Evolutionary conservation across 768 basidiomycete genomes (phyloP).

Genomic region (Baorangia bicolor): DNA sequence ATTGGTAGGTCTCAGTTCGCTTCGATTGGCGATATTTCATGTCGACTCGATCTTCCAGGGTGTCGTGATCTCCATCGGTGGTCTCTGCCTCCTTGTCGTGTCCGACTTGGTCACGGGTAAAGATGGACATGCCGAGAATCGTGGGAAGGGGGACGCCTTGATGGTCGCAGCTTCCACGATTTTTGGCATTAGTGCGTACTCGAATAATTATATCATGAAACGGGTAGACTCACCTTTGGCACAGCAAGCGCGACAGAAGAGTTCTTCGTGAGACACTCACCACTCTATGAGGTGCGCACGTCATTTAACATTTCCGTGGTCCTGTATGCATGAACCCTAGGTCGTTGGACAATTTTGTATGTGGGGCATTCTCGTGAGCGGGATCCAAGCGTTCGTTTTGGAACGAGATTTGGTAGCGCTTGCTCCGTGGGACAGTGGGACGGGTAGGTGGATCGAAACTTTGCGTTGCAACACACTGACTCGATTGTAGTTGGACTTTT

Average conservation of each 20-base stretch:
- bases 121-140: slow-evolving; percentile 59
- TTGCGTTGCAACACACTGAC: slow-evolving; percentile 36
- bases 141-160: slow-evolving; percentile 76
- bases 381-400: slow-evolving; percentile 68
- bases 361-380: slow-evolving; percentile 77
- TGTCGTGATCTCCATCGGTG: slow-evolving; percentile 64
- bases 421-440: slow-evolving; percentile 69
- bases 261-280: slow-evolving; percentile 76
- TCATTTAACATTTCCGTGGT: background rate
- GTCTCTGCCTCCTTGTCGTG: slow-evolving; percentile 74
- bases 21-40: background rate
- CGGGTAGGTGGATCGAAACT: slow-evolving; percentile 43
- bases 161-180: slow-evolving; percentile 85
- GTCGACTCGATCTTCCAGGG: slow-evolving; percentile 43
- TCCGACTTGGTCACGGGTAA: slow-evolving; percentile 78
- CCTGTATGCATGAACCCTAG: slow-evolving; percentile 25
- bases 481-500: slow-evolving; percentile 44
- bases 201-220: background rate
- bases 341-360: slow-evolving; percentile 85
- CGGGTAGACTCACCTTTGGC: slow-evolving; percentile 1
- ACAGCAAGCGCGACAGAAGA: slow-evolving; percentile 87
- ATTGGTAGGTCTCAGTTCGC: slow-evolving; percentile 42
- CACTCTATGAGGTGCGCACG: slow-evolving; percentile 65
- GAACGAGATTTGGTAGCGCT: slow-evolving; percentile 63
- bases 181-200: slow-evolving; percentile 74